Base-by-base conservation (phyloP, 306 rosid species). In the Prunus fruticosa region DNA sequence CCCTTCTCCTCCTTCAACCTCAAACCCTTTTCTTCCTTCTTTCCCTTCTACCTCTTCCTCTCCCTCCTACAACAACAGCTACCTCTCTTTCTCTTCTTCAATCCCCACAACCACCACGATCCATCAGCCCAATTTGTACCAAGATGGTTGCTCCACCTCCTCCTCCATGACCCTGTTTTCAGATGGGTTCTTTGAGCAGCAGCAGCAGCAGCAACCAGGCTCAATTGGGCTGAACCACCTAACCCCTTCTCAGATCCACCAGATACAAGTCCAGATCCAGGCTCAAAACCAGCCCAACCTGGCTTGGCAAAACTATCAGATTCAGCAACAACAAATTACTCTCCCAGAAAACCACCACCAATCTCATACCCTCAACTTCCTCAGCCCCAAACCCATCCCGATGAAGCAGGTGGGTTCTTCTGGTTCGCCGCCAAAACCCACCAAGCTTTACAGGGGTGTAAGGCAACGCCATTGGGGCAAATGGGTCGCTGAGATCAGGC, bases 401-500 rank as follows among this genome's bases (percentile, higher is more conserved):
- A 92, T 95, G 99, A 96, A 96, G 89, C 97, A 82, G 1, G 46
- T 30, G 20, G 67, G 67, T 5, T 30, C 67, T 5, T 71, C 75
- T 41, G 93, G 93, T 2, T 67, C 80, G 6, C 81, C 92, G 3
- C 77, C 86, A 0, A 96, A 96, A 56, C 90, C 98, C 67, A 85
- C 92, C 0, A 96, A 92, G 88, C 97, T 96, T 1, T 96, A 96
- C 80, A 65, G 99, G 80, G 99, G 99, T 38, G 99, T 96, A 18
- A 76, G 99, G 76, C 98, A 96, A 67, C 82, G 99, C 54, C 99
- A 96, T 78, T 96, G 99, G 99, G 99, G 99, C 0, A 96, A 96
- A 76, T 96, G 99, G 99, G 99, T 96, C 0, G 99, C 99, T 3
- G 99, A 96, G 90, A 96, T 96, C 20, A 84, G 99, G 10, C 97